Percentiles rank a stretch among this genome's conserved stretches.
phyloP scores from a whole-genome alignment of 2,329 filamentous ascomycete species.

The Neocatenulostroma microsporum region DNA sequence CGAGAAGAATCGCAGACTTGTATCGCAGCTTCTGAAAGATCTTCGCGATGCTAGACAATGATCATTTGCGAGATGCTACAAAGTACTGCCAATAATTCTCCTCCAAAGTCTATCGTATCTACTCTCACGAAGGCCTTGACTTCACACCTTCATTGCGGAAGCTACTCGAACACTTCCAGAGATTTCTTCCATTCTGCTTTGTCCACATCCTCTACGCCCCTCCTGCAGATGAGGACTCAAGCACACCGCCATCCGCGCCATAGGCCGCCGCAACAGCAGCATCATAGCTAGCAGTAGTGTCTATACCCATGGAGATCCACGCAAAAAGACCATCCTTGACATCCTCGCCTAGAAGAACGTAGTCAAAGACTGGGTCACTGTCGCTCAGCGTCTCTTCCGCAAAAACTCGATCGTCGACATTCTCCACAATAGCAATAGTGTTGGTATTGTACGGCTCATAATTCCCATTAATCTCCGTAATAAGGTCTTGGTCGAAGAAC shows the following conservation, averaged over 20 bases:
- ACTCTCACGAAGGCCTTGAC: no score
- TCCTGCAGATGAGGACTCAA: no score
- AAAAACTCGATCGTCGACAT: constrained; percentile 44
- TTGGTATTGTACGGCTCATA: constrained; percentile 40
- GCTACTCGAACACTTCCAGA: no score
- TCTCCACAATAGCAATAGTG: constrained; percentile 39
- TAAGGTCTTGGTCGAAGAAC: constrained; percentile 56
- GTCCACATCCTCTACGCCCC: no score
- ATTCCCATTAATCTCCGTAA: constrained; percentile 44
- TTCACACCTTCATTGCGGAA: no score
- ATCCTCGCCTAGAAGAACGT: constrained; percentile 48
- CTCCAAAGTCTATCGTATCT: no score
- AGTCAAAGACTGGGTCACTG: constrained; percentile 53
- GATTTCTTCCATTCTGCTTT: no score
- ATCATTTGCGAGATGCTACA: no score
- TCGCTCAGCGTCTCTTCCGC: constrained; percentile 42
- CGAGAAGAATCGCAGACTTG: no score
- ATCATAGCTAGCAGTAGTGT: constrained; percentile 25
- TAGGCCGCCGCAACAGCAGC: constrained; percentile 14
- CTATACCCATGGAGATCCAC: constrained; percentile 49
- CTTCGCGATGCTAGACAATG: no score
- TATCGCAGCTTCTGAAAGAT: no score
- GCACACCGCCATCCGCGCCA: constrained; percentile 18
- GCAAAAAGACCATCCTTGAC: constrained; percentile 46
- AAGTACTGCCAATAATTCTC: no score